Percentiles rank a stretch among this genome's conserved stretches.
Evolutionary conservation across 2,329 filamentous ascomycete species (phyloP).

Genomic region (Trichoderma simmonsii): DNA sequence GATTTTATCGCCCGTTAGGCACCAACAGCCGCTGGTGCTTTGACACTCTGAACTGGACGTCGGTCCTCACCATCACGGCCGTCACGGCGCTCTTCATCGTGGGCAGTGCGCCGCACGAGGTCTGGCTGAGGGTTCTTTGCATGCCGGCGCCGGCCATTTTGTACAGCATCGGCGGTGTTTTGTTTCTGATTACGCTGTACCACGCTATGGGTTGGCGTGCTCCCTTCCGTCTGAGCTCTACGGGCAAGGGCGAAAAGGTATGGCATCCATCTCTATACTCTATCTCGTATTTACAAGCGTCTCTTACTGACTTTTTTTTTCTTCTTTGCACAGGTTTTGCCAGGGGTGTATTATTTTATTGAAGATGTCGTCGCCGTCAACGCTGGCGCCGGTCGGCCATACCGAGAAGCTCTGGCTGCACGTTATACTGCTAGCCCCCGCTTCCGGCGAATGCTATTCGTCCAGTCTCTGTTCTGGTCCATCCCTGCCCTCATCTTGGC

Average conservation of each 20-base stretch:
- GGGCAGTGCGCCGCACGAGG: slow-evolving; percentile 48
- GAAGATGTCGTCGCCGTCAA: slow-evolving; percentile 68
- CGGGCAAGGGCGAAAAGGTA: slow-evolving; percentile 51
- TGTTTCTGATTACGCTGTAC: slow-evolving; percentile 38
- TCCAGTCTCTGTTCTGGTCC: slow-evolving; percentile 42
- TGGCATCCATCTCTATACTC: neutral
- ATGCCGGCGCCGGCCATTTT: slow-evolving; percentile 52
- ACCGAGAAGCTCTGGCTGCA: slow-evolving; percentile 40
- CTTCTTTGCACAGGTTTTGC: slow-evolving; percentile 43
- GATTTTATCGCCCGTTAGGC: slow-evolving; percentile 50
- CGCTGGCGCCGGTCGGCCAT: slow-evolving; percentile 51
- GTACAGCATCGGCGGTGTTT: slow-evolving; percentile 43
- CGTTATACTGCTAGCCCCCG: slow-evolving; percentile 41
- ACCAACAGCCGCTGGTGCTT: slow-evolving; percentile 46
- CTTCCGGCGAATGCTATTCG: slow-evolving; percentile 40
- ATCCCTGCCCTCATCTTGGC: slow-evolving; percentile 39
- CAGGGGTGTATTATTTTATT: slow-evolving; percentile 61
- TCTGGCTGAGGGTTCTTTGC: slow-evolving; percentile 48
- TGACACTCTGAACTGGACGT: slow-evolving; percentile 47
- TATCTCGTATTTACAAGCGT: neutral
- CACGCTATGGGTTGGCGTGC: slow-evolving; percentile 42
- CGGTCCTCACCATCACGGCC: slow-evolving; percentile 45
- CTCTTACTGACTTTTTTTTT: neutral
- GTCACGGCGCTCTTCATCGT: slow-evolving; percentile 51
- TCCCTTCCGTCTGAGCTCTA: slow-evolving; percentile 62